Conservation (phyloP, 148 eudicot species). For the Rhododendron williamsianum region DNA sequence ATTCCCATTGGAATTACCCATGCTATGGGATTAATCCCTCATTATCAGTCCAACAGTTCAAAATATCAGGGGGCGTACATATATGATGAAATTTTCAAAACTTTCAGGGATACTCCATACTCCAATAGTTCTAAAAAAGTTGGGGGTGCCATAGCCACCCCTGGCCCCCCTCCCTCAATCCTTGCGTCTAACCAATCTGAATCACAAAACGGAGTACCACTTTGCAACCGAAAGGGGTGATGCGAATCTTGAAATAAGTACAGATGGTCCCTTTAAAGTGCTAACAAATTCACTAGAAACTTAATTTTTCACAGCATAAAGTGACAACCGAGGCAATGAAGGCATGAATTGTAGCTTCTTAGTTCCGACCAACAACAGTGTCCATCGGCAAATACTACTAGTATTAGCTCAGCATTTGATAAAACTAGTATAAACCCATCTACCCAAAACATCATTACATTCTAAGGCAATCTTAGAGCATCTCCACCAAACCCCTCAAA, state of each 20-base stretch:
- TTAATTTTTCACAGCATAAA: not conserved
- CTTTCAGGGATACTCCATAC: too few species aligned
- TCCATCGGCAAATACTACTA: not conserved
- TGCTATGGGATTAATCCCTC: not conserved
- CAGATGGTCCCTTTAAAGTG: not conserved
- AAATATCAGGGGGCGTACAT: not conserved
- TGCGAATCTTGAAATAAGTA: not conserved
- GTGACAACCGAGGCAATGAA: not conserved
- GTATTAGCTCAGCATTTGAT: not conserved
- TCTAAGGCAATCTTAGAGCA: not conserved
- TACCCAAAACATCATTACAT: not conserved
- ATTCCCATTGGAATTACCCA: not conserved
- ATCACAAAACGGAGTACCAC: not conserved
- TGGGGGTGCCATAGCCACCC: too few species aligned
- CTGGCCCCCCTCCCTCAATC: too few species aligned
- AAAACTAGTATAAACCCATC: not conserved
- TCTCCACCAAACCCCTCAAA: not conserved
- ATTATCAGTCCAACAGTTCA: not conserved
- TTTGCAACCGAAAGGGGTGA: not conserved
- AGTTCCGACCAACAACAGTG: not conserved
- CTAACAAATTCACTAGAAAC: not conserved
- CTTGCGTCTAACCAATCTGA: too few species aligned
- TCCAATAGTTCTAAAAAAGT: too few species aligned
- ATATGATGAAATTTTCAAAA: too few species aligned
- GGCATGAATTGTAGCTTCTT: not conserved